phyloP scores from a whole-genome alignment of 768 basidiomycete genomes.

The Mycena latifolia region DNA sequence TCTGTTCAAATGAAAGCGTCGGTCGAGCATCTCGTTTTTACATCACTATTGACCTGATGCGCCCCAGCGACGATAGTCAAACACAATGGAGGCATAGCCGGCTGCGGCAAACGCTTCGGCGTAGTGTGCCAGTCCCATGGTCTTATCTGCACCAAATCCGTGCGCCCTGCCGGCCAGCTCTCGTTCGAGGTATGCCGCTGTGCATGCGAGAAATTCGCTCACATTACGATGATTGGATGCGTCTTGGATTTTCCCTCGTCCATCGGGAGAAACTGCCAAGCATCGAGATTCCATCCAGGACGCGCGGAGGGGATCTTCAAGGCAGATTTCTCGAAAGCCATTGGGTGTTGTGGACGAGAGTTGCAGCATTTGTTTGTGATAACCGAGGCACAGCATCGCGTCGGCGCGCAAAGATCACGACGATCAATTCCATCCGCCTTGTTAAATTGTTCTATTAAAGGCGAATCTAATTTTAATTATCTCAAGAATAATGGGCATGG shows the following conservation, averaged over 20 bases:
- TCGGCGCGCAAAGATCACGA: too few relatives aligned
- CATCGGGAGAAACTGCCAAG: constrained; percentile 48
- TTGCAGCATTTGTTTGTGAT: too few relatives aligned
- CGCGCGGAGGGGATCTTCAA: constrained; percentile 49
- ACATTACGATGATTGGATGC: constrained; percentile 46
- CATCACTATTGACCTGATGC: constrained; percentile 48
- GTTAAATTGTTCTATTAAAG: too few relatives aligned
- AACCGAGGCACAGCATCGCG: too few relatives aligned
- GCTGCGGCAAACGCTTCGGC: constrained; percentile 45
- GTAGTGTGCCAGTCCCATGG: constrained; percentile 45
- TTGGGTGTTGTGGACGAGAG: not conserved
- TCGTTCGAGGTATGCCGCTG: too few relatives aligned
- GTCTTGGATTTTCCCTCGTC: constrained; percentile 16
- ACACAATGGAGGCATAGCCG: constrained; percentile 50
- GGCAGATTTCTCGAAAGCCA: constrained; percentile 29
- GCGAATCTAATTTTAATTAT: too few relatives aligned
- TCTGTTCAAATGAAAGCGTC: constrained; percentile 34
- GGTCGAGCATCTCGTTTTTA: too few relatives aligned
- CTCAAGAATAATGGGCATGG: too few relatives aligned
- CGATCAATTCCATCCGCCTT: too few relatives aligned
- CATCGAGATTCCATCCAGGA: constrained; percentile 48
- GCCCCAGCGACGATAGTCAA: constrained; percentile 55
- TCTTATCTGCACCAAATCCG: constrained; percentile 47
- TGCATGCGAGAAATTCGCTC: constrained; percentile 12
- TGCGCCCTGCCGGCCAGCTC: constrained; percentile 45